A percentile compares a stretch with the other conserved stretches of the same genome.
Conservation (phyloP, 495 filamentous ascomycete genomes). For the Lasiosphaeria hispida region DNA sequence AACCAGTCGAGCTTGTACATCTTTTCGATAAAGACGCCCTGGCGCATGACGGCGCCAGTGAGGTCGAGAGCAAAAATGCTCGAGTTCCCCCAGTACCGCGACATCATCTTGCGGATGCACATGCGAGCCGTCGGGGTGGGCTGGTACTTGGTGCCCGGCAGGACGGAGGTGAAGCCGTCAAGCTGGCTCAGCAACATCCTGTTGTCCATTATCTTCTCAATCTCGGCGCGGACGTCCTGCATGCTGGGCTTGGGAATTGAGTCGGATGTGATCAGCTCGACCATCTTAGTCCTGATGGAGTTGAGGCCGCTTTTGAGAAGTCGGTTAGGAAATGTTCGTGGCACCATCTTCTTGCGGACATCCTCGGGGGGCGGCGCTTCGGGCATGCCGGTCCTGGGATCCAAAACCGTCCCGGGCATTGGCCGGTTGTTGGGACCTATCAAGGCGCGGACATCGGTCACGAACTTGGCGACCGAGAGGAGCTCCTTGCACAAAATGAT, state of each 20-base stretch:
- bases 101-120: constrained; percentile 70
- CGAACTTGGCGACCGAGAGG: constrained; percentile 57
- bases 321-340: constrained; percentile 60
- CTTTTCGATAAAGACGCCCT: constrained; percentile 77
- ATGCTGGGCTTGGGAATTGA: constrained; percentile 35
- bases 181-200: constrained; percentile 25
- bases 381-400: constrained; percentile 36
- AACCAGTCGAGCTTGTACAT: constrained; percentile 80
- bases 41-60: constrained; percentile 73
- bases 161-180: constrained; percentile 18
- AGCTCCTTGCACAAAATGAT: constrained; percentile 52
- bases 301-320: constrained; percentile 44
- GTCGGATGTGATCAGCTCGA: constrained; percentile 29
- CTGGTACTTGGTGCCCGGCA: constrained; percentile 11
- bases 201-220: constrained; percentile 43
- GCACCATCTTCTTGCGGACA: constrained; percentile 13
- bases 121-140: constrained; percentile 38
- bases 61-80: constrained; percentile 72
- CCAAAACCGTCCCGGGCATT: constrained; percentile 65
- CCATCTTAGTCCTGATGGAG: constrained; percentile 33
- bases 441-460: constrained; percentile 49
- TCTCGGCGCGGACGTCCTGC: constrained; percentile 38
- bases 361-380: constrained; percentile 9
- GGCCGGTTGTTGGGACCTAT: constrained; percentile 39
- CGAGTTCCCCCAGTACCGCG: constrained; percentile 74